Base-by-base conservation (phyloP, 2,329 filamentous ascomycete species). In the Curvularia lunata region DNA sequence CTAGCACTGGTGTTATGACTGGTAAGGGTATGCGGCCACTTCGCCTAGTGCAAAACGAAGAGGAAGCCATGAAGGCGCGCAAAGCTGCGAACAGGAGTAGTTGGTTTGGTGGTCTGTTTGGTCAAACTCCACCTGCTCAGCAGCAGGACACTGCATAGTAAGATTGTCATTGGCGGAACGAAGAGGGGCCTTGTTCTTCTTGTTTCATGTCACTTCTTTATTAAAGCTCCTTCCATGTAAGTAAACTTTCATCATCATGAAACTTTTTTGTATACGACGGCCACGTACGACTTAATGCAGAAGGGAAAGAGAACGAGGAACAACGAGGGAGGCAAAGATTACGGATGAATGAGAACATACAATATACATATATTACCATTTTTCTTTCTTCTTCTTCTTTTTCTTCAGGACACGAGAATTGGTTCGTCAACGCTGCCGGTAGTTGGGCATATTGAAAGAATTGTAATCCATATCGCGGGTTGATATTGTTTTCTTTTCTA, bases 1-100 rank as follows among this genome's bases (percentile, higher is more conserved):
- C 66, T 12, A 61, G 65, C 45, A 66, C 69, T 3, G 77, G 77
- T 13, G 73, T 80, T 18, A 82, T 83, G 79, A 79, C 80, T 23
- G 81, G 81, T 40, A 81, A 88, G 70, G 95, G 95, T 77, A 88
- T 96, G 57, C 85, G 93, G 34, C 94, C 94, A 6, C 81, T 99
- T 64, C 85, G 94, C 16, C 83, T 99, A 28, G 92, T 98, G 46
- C 91, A 95, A 77, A 91, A 96, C 56, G 78, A 80, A 19, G 75
- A 76, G 23, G 72, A 75, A 41, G 72, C 72, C 2, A 71, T 71
- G 43, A 68, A 72, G 52, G 77, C 75, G 7, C 70, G 74, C 53
- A 81, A 81, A 58, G 74, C 75, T 34, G 78, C 76, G 12, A 83
- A 82, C 59, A 66, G 81, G 19, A 73, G 68, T 10, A 80, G 77